phyloP scores from a whole-genome alignment of 371 early-diverging fungal genomes.

The Catenaria anguillulae region DNA sequence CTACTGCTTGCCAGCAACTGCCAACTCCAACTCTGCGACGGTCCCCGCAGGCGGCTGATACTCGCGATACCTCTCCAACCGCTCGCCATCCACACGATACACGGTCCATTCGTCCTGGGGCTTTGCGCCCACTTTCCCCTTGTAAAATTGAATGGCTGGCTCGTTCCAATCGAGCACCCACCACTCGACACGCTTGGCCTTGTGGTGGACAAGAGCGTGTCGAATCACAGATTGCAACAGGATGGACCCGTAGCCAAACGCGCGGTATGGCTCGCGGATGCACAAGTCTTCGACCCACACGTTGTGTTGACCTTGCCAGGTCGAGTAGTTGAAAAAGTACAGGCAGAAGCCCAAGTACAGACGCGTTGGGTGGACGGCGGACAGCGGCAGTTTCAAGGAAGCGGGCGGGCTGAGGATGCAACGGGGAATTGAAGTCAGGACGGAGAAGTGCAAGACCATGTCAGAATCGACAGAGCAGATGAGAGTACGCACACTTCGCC shows the following conservation, averaged over 20 bases:
- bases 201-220: not conserved
- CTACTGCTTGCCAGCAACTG: no score
- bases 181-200: not conserved
- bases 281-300: constrained; percentile 3
- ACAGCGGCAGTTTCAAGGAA: not conserved
- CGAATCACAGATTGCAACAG: not conserved
- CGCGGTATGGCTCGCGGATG: not conserved
- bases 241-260: not conserved
- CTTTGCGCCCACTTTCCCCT: constrained; percentile 56
- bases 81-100: not conserved
- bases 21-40: no score
- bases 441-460: no score
- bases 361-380: not conserved
- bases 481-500: not conserved
- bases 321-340: not conserved
- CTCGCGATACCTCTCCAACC: not conserved
- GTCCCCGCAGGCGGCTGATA: not conserved
- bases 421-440: no score
- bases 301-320: not conserved
- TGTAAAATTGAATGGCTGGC: constrained; percentile 17
- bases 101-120: constrained; percentile 26
- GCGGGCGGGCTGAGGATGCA: not conserved
- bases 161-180: not conserved
- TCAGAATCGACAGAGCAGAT: no score
- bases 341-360: not conserved